Base-by-base conservation (phyloP, 164 flowering plant genomes). In the Litsea cubeba region DNA sequence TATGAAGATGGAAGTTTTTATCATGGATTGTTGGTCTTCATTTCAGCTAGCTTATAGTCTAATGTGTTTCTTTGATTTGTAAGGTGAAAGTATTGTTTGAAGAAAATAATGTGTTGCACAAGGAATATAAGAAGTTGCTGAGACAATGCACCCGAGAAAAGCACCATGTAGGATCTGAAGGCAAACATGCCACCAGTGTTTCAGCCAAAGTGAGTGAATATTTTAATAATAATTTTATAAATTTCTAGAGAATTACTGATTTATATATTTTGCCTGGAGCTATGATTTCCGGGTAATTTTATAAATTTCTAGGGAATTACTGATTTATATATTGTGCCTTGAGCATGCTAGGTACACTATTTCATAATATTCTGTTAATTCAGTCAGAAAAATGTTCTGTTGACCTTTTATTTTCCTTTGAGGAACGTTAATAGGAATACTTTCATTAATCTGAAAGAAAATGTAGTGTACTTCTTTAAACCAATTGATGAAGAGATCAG, bases 101-200 rank as follows among this genome's bases (percentile, higher is more conserved):
- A 62, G 91, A 90, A 75, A 90, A 90, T 77, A 82, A 76, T 22
- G 51, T 85, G 40, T 78, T 95, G 81, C 87, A 89, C 75, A 84
- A 81, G 79, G 97, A 89, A 82, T 88, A 91, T 76, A 89, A 87
- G 68, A 88, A 79, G 80, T 68, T 93, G 73, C 69, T 91, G 80
- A 87, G 81, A 76, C 86, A 74, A 58, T 62, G 49, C 75, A 81
- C 77, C 58, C 79, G 80, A 79, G 89, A 88, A 75, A 82, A 76
- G 68, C 78, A 73, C 57, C 75, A 64, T 66, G 72, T 72, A 66
- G 88, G 87, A 73, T 89, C 96, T 70, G 84, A 79, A 65, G 89
- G 85, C 72, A 89, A 82, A 76, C 83, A 79, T 60, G 51, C 81
- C n/a, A 51, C 78, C 69, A 89, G 87, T 76, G 83, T 82, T 71